Conservation (phyloP, 495 filamentous ascomycete genomes). For the Annulohypoxylon maeteangense region DNA sequence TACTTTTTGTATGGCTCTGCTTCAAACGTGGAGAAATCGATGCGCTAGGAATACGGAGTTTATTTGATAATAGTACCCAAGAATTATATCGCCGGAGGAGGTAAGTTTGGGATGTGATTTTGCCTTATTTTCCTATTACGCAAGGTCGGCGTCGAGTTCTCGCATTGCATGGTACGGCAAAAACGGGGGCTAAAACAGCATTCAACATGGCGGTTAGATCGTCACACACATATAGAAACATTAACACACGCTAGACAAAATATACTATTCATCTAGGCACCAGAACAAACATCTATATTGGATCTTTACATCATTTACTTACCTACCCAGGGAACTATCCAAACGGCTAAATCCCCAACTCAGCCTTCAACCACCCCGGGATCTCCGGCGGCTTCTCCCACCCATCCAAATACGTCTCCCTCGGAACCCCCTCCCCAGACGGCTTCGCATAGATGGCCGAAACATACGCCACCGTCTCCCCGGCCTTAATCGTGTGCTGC, state of each 20-base stretch:
- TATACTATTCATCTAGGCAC: constrained; percentile 24
- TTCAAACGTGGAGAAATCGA: neutral
- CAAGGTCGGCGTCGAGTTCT: constrained; percentile 23
- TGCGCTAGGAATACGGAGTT: neutral
- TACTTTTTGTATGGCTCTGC: neutral
- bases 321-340: neutral
- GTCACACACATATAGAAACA: constrained; percentile 20
- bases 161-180: constrained; percentile 13
- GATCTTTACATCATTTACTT: neutral
- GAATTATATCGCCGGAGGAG: neutral
- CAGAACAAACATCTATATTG: neutral
- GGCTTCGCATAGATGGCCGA: constrained; percentile 64
- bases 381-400: constrained; percentile 66
- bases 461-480: constrained; percentile 61
- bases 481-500: constrained; percentile 59
- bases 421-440: constrained; percentile 49
- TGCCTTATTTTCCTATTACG: neutral
- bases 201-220: constrained; percentile 38
- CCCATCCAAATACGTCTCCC: constrained; percentile 58
- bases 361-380: constrained; percentile 64
- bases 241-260: constrained; percentile 24
- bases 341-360: constrained; percentile 49
- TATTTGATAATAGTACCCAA: neutral
- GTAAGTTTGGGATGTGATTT: neutral
- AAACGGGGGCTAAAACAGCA: constrained; percentile 24